Evolutionary conservation across 495 filamentous ascomycete genomes (phyloP).

Genomic region (Penicillium fimorum): DNA sequence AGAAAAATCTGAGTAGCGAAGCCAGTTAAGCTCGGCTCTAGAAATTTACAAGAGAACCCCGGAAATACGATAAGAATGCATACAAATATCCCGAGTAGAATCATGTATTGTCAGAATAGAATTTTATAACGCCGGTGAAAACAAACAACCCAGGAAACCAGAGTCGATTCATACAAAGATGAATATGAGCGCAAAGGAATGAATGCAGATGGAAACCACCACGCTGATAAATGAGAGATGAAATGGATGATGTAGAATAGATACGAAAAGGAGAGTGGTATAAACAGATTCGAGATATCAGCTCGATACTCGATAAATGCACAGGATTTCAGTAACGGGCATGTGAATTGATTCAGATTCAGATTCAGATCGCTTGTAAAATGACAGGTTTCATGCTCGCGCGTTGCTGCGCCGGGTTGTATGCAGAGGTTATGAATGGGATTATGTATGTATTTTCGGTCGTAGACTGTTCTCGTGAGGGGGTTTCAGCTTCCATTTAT

Average conservation of each 20-base stretch:
- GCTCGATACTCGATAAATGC: neutral
- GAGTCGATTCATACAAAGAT: neutral
- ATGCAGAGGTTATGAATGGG: neutral
- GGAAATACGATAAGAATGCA: neutral
- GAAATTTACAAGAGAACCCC: neutral
- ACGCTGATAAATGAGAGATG: neutral
- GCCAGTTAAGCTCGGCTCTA: too few species aligned
- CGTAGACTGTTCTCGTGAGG: neutral
- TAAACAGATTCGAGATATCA: neutral
- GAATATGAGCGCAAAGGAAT: neutral
- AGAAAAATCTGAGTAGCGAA: too few species aligned
- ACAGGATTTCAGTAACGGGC: neutral
- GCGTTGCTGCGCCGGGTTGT: neutral
- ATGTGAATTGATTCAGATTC: neutral
- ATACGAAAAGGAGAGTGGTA: slow-evolving; percentile 3
- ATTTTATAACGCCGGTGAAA: neutral
- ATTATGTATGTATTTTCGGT: slow-evolving; percentile 1
- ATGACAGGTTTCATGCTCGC: neutral
- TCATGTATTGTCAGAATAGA: neutral
- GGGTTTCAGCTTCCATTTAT: neutral
- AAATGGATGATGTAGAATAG: neutral
- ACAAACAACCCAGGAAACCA: neutral
- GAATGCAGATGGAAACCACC: neutral
- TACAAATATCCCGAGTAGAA: neutral
- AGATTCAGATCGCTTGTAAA: neutral